Evolutionary conservation across 179 eudicot genomes (phyloP).

Genomic region (Nepenthes alata): DNA sequence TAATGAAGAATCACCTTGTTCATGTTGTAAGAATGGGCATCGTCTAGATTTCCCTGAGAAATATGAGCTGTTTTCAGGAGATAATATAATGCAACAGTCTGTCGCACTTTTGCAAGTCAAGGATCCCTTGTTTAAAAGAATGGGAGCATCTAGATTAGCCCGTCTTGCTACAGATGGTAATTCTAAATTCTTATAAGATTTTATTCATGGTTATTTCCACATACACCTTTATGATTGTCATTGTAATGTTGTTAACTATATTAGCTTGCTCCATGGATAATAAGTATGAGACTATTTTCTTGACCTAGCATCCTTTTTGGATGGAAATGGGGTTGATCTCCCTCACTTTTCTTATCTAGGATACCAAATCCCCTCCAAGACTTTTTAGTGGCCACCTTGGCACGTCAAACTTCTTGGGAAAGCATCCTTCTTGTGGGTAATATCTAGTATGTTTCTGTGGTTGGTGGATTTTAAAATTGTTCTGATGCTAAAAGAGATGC

Average conservation of each 20-base stretch:
- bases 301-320: too few species aligned
- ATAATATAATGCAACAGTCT: slow-evolving; percentile 78
- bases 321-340: too few species aligned
- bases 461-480: too few species aligned
- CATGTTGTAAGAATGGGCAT: not conserved
- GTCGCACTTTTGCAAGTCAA: slow-evolving; percentile 78
- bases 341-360: not conserved
- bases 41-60: not conserved
- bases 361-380: not conserved
- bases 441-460: too few species aligned
- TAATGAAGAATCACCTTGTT: not conserved
- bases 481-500: too few species aligned
- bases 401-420: not conserved
- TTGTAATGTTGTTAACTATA: not conserved
- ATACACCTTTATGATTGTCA: not conserved
- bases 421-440: not conserved
- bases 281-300: not conserved
- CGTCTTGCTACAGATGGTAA: slow-evolving; percentile 83
- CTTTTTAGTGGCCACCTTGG: not conserved
- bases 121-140: slow-evolving; percentile 88
- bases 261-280: not conserved
- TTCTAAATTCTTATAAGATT: slow-evolving; percentile 3
- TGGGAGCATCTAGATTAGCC: slow-evolving; percentile 93
- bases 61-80: slow-evolving; percentile 35
- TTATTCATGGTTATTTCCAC: not conserved